Evolutionary conservation across 495 filamentous ascomycete genomes (phyloP).

Genomic region (Penicillium pulvis): DNA sequence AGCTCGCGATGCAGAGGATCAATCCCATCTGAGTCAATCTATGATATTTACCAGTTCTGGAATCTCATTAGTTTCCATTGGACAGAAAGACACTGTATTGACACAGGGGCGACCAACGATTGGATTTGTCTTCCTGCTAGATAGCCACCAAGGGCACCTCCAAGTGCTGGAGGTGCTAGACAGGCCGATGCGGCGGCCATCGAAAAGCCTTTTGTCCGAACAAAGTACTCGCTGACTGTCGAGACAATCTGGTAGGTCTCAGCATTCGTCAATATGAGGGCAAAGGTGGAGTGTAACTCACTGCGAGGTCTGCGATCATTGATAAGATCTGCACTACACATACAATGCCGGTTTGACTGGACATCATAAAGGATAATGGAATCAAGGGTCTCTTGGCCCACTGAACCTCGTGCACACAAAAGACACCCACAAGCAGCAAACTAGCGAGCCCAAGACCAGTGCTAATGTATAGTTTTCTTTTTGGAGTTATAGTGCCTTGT

Average conservation of each 20-base stretch:
- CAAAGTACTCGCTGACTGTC: background rate
- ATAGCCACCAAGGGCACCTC: constrained; percentile 1
- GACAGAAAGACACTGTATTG: background rate
- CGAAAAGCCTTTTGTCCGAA: background rate
- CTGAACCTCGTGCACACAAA: background rate
- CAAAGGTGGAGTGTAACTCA: background rate
- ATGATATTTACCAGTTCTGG: background rate
- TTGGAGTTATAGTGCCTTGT: background rate
- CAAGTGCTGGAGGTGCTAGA: constrained; percentile 1
- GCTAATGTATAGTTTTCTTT: background rate
- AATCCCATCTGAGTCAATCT: background rate
- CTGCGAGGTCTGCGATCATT: background rate
- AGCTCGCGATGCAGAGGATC: background rate
- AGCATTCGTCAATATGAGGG: background rate
- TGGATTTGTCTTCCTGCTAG: background rate
- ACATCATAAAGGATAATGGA: constrained; percentile 3
- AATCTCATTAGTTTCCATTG: background rate
- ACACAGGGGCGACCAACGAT: background rate
- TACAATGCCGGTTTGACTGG: background rate
- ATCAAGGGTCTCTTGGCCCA: background rate
- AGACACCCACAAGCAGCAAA: background rate
- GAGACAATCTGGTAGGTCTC: background rate
- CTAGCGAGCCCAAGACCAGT: background rate
- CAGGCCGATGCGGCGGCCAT: constrained; percentile 1
- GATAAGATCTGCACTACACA: background rate